Conservation (phyloP, 257 asterid genomes). For the Paulownia fortunei region DNA sequence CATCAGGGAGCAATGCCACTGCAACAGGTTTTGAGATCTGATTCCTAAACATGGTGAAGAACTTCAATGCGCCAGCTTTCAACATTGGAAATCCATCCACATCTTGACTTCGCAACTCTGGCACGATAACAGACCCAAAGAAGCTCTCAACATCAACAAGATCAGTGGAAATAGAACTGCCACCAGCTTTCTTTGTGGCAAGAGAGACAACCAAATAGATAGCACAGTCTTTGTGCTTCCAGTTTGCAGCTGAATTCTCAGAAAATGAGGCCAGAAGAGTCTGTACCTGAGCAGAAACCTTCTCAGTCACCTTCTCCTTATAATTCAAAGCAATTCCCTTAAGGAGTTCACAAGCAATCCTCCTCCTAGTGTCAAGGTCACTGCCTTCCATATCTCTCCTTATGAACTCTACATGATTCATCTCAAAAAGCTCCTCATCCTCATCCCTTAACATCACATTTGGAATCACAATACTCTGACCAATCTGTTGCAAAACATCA, state of each 20-base stretch:
- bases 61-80: slow-evolving; percentile 94
- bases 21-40: slow-evolving; percentile 76
- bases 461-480: slow-evolving; percentile 87
- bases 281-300: slow-evolving; percentile 74
- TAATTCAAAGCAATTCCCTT: slow-evolving; percentile 86
- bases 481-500: slow-evolving; percentile 74
- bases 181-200: slow-evolving; percentile 85
- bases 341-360: slow-evolving; percentile 96
- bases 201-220: slow-evolving; percentile 89
- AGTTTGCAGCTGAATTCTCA: slow-evolving; percentile 72
- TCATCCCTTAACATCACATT: slow-evolving; percentile 97
- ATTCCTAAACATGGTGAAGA: slow-evolving; percentile 85
- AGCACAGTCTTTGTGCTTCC: slow-evolving; percentile 98
- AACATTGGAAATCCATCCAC: slow-evolving; percentile 82
- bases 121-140: slow-evolving; percentile 80
- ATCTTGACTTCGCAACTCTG: slow-evolving; percentile 80
- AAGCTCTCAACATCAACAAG: slow-evolving; percentile 86
- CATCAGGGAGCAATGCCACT: slow-evolving; percentile 78
- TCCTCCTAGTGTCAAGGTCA: slow-evolving; percentile 93
- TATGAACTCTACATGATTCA: slow-evolving; percentile 87
- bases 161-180: slow-evolving; percentile 80
- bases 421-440: slow-evolving; percentile 94
- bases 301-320: slow-evolving; percentile 79
- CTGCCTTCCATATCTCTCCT: slow-evolving; percentile 99
- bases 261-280: slow-evolving; percentile 69